Evolutionary conservation across 768 basidiomycete species (phyloP).

Genomic region (Rhizopogon vinicolor): DNA sequence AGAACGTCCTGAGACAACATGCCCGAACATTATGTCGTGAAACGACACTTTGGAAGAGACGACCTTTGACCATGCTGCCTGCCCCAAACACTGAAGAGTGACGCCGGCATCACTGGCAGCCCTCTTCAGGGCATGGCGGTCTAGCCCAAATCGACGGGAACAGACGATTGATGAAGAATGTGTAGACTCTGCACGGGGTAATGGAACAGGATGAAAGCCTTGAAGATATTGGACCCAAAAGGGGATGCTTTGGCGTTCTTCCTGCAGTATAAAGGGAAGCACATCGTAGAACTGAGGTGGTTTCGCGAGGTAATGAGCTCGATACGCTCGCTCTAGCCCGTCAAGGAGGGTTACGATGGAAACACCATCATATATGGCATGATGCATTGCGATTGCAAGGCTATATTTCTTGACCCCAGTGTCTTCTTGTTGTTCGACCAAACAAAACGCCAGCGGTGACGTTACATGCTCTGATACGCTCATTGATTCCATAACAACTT

Average conservation of each 20-base stretch:
- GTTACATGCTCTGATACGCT: constrained; percentile 17
- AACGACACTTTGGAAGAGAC: constrained; percentile 16
- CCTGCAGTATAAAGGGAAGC: constrained; percentile 31
- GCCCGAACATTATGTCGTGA: constrained; percentile 40
- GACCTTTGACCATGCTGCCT: constrained; percentile 27
- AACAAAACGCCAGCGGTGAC: constrained; percentile 15
- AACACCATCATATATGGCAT: constrained; percentile 44
- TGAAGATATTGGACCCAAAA: constrained; percentile 33
- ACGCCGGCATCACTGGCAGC: constrained; percentile 15
- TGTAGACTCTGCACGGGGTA: constrained; percentile 10
- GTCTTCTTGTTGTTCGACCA: neutral
- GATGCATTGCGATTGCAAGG: constrained; percentile 41
- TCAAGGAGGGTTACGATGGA: constrained; percentile 34
- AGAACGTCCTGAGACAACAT: constrained; percentile 41
- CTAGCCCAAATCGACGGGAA: constrained; percentile 6
- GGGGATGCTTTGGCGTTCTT: constrained; percentile 31
- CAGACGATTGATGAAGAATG: constrained; percentile 13
- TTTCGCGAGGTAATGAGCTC: constrained; percentile 5
- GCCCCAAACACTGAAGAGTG: constrained; percentile 33
- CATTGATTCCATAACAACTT: constrained; percentile 8
- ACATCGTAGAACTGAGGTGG: constrained; percentile 33
- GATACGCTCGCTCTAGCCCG: constrained; percentile 28
- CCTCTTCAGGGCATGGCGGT: constrained; percentile 8
- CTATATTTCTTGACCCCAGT: constrained; percentile 6
- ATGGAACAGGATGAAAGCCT: constrained; percentile 14